phyloP scores from a whole-genome alignment of 192 early-diverging fungal genomes.

The Backusella westeae region DNA sequence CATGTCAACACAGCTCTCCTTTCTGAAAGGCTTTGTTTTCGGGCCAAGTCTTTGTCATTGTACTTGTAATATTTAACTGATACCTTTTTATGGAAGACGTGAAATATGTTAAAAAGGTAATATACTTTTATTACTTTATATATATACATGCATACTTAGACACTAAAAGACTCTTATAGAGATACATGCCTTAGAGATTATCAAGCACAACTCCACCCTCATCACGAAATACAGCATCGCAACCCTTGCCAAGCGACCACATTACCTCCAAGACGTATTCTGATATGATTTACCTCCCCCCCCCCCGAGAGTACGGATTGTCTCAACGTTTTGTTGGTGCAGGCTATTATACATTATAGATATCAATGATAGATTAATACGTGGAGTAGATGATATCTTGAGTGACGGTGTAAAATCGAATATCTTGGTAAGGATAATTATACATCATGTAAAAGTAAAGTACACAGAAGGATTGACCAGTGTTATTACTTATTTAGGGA shows the following conservation, averaged over 20 bases:
- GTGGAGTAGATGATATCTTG: constrained; percentile 61
- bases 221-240: constrained; percentile 41
- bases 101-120: constrained; percentile 35
- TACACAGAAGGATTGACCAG: not conserved
- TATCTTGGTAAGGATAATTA: constrained; percentile 52
- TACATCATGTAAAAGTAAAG: too few relatives aligned
- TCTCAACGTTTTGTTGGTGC: constrained; percentile 80
- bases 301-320: constrained; percentile 75
- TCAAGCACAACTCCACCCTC: constrained; percentile 38
- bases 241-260: constrained; percentile 45
- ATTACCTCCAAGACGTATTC: constrained; percentile 61
- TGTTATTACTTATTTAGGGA: constrained; percentile 32
- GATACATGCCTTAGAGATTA: constrained; percentile 41
- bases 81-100: constrained; percentile 55
- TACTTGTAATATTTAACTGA: constrained; percentile 47
- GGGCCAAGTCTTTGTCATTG: constrained; percentile 47
- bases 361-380: constrained; percentile 62
- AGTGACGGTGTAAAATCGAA: constrained; percentile 65
- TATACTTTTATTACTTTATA: too few relatives aligned
- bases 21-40: constrained; percentile 47
- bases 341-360: constrained; percentile 73
- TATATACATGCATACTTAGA: not conserved
- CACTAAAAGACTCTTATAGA: constrained; percentile 14
- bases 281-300: constrained; percentile 45
- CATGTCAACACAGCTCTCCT: constrained; percentile 30